Percentiles rank a stretch among this genome's conserved stretches.
Evolutionary conservation across 805 yeast genomes (phyloP).

Genomic region (Wickerhamiella sorbophila): DNA sequence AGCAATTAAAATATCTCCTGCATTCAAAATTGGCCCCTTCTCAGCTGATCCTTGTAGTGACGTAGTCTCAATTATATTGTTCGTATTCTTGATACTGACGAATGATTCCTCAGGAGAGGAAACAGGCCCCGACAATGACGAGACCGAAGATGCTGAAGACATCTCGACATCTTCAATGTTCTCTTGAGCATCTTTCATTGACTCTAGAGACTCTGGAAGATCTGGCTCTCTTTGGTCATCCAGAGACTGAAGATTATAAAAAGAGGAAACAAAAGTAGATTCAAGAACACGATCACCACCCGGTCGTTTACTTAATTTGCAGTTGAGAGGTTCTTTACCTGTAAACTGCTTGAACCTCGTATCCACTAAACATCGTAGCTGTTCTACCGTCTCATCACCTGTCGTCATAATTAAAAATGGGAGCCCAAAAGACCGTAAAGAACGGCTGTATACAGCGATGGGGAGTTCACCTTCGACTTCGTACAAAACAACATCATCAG

Average conservation of each 20-base stretch:
- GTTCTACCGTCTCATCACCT: conserved; percentile 31
- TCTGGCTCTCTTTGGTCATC: background rate
- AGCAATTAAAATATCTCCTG: conserved; percentile 8
- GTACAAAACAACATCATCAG: conserved; percentile 57
- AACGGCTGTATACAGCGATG: background rate
- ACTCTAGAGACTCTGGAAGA: background rate
- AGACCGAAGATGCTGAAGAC: background rate
- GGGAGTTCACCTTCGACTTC: conserved; percentile 21
- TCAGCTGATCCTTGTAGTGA: background rate
- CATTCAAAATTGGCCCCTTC: background rate
- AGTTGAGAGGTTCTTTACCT: background rate
- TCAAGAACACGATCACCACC: background rate
- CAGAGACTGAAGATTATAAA: background rate
- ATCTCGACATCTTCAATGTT: background rate
- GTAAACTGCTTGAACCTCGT: background rate
- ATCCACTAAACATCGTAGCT: conserved; percentile 4
- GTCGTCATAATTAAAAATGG: conserved; percentile 59
- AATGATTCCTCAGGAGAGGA: conserved; percentile 1
- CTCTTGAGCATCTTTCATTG: background rate
- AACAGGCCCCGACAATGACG: conserved; percentile 2
- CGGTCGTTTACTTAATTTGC: conserved; percentile 1
- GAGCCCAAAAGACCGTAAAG: conserved; percentile 30
- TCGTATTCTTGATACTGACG: background rate
- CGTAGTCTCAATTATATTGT: conserved; percentile 2
- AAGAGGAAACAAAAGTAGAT: background rate